Evolutionary conservation across 352 stramenopile species (phyloP).

Genomic region (Pythium pyrilobum): DNA sequence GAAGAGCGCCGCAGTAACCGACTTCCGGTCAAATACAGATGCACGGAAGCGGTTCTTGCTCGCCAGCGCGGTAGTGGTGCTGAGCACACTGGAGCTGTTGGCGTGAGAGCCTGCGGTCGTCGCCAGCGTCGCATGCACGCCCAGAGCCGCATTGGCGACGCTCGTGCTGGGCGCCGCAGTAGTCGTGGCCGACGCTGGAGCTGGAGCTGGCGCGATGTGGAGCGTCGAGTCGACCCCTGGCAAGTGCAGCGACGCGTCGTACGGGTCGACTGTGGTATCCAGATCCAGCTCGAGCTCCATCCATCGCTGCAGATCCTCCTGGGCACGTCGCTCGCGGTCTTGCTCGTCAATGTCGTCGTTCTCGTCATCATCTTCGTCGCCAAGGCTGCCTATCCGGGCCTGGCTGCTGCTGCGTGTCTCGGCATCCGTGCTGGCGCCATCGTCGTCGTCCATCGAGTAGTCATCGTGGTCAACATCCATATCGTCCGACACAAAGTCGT

Average conservation of each 20-base stretch:
- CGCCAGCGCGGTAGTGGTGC: not conserved
- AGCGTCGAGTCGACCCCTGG: conserved; percentile 3
- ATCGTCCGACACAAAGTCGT: conserved; percentile 14
- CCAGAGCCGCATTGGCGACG: not conserved
- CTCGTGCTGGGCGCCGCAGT: not conserved
- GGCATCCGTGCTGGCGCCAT: conserved; percentile 11
- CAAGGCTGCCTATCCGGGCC: conserved; percentile 11
- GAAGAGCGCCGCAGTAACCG: conserved; percentile 19
- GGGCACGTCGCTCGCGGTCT: conserved; percentile 2
- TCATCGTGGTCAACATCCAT: conserved; percentile 15
- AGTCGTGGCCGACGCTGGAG: not conserved
- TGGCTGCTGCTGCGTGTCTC: conserved; percentile 10
- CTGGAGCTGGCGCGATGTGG: not conserved
- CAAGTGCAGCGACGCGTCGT: conserved; percentile 20
- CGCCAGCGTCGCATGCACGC: not conserved
- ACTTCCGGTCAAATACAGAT: conserved; percentile 35
- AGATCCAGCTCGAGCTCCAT: conserved; percentile 25
- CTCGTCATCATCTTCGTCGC: conserved; percentile 7
- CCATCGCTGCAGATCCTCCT: conserved; percentile 22
- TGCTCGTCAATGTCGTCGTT: not conserved
- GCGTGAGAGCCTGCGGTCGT: conserved; percentile 12
- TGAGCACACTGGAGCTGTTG: conserved; percentile 23
- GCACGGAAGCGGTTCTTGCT: conserved; percentile 12
- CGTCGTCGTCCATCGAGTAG: conserved; percentile 11
- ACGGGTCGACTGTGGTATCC: conserved; percentile 17